These are phyloP conservation scores for Trichoderma harzianum DNA, from an alignment of 2,329 filamentous ascomycete species.

Conservation along the genomic window DNA sequence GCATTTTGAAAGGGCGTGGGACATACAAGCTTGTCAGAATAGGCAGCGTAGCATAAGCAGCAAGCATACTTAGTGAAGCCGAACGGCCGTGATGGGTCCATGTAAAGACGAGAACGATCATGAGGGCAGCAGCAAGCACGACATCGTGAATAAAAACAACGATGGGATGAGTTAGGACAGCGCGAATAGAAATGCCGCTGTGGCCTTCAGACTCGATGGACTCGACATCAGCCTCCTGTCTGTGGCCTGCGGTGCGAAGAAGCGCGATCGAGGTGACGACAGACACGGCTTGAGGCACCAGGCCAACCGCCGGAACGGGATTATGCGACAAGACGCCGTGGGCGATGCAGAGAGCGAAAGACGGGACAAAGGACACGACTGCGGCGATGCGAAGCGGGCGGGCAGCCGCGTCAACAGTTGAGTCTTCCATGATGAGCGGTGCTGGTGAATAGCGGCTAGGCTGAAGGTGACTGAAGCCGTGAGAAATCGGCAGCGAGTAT, in stretches of 20 bases:
- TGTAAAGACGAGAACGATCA: slow-evolving; percentile 41
- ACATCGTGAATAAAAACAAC: slow-evolving; percentile 38
- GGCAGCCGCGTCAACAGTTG: slow-evolving; percentile 15
- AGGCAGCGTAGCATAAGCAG: slow-evolving; percentile 42
- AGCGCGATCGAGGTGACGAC: slow-evolving; percentile 27
- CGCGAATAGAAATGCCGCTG: slow-evolving; percentile 4
- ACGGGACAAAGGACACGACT: slow-evolving; percentile 37
- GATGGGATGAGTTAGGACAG: slow-evolving; percentile 30
- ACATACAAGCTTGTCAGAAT: slow-evolving; percentile 41
- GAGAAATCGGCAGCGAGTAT: background rate
- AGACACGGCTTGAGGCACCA: slow-evolving; percentile 39
- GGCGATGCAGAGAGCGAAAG: slow-evolving; percentile 38
- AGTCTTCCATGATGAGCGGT: background rate
- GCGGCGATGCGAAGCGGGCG: slow-evolving; percentile 35
- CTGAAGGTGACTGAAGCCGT: background rate
- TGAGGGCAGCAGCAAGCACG: slow-evolving; percentile 34
- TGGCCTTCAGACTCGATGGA: background rate
- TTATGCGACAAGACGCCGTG: slow-evolving; percentile 36
- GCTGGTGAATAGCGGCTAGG: background rate
- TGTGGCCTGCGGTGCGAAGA: slow-evolving; percentile 20
- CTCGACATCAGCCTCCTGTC: slow-evolving; percentile 9
- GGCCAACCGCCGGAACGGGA: slow-evolving; percentile 37
- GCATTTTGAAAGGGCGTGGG: background rate
- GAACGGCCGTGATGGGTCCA: slow-evolving; percentile 33
- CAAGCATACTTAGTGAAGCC: slow-evolving; percentile 38